These are phyloP conservation scores for Fusarium sp. DNA, from an alignment of 2,329 filamentous ascomycete genomes.

Conservation along the genomic window DNA sequence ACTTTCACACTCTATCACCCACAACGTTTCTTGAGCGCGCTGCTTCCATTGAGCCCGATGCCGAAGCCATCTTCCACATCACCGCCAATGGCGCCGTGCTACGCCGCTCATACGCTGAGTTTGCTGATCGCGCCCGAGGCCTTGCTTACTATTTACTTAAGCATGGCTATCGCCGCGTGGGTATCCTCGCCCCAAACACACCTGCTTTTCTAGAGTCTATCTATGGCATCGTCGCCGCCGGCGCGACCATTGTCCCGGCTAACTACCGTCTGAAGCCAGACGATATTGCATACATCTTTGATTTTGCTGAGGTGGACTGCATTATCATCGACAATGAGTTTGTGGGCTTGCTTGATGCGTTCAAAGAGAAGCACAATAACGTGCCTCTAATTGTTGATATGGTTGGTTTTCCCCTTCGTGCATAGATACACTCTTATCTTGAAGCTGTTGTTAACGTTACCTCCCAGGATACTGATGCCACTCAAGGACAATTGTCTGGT, in stretches of 20 bases:
- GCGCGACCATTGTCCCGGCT: conserved; percentile 78
- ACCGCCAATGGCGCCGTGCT: conserved; percentile 82
- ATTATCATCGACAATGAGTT: conserved; percentile 92
- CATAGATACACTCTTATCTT: conserved; percentile 1
- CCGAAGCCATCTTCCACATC: conserved; percentile 86
- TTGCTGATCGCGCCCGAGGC: conserved; percentile 87
- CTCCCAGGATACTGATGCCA: conserved; percentile 79
- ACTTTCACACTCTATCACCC: conserved; percentile 85
- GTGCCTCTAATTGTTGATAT: conserved; percentile 82
- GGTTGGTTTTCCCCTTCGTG: conserved; percentile 51
- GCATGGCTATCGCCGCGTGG: conserved; percentile 80
- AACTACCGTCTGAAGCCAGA: conserved; percentile 79
- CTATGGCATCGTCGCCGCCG: conserved; percentile 87
- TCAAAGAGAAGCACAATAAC: conserved; percentile 69
- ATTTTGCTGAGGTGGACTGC: conserved; percentile 85
- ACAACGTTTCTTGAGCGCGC: conserved; percentile 90
- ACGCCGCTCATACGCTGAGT: conserved; percentile 81
- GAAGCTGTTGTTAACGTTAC: conserved; percentile 22
- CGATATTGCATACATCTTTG: conserved; percentile 92
- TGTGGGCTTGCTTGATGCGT: conserved; percentile 75
- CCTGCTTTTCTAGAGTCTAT: conserved; percentile 93
- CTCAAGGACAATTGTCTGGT: conserved; percentile 78
- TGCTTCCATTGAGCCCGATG: conserved; percentile 87
- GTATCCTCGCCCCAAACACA: conserved; percentile 91
- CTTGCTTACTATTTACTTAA: conserved; percentile 89